These are phyloP conservation scores for Cercospora sp. DNA, from an alignment of 2,329 filamentous ascomycete species.

Conservation along the genomic window DNA sequence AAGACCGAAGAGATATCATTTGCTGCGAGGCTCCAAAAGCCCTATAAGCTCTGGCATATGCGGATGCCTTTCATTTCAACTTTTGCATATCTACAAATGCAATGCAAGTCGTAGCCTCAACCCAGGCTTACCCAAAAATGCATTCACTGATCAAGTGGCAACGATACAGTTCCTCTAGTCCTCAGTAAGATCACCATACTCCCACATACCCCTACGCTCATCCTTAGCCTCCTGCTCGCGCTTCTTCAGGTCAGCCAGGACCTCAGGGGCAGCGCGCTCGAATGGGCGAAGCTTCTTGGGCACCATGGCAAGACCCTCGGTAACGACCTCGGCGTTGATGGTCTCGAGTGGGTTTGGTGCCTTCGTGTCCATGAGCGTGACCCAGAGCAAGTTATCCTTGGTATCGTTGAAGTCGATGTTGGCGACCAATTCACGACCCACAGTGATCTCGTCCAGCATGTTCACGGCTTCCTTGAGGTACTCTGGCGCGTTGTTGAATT, in stretches of 20 bases:
- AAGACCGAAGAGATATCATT: not conserved
- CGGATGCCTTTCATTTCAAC: not conserved
- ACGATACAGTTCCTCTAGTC: slow-evolving; percentile 48
- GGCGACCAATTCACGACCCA: slow-evolving; percentile 72
- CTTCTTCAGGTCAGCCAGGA: slow-evolving; percentile 70
- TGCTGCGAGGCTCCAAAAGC: not conserved
- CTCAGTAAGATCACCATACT: slow-evolving; percentile 95
- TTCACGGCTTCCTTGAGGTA: slow-evolving; percentile 79
- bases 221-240: slow-evolving; percentile 77
- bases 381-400: slow-evolving; percentile 72
- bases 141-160: not conserved
- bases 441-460: slow-evolving; percentile 73
- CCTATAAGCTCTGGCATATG: not conserved
- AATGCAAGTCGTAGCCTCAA: not conserved
- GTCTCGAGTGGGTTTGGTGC: slow-evolving; percentile 66
- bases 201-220: slow-evolving; percentile 86
- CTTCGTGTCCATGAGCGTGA: slow-evolving; percentile 83
- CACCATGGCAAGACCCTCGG: slow-evolving; percentile 84
- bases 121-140: not conserved
- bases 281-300: slow-evolving; percentile 87
- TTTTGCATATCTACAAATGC: slow-evolving; percentile 1
- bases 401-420: slow-evolving; percentile 82
- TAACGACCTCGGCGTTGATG: slow-evolving; percentile 84
- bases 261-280: slow-evolving; percentile 74
- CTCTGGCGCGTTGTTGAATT: slow-evolving; percentile 78